phyloP scores from a whole-genome alignment of 371 early-diverging fungal species.

The Syncephalastrum sp. region DNA sequence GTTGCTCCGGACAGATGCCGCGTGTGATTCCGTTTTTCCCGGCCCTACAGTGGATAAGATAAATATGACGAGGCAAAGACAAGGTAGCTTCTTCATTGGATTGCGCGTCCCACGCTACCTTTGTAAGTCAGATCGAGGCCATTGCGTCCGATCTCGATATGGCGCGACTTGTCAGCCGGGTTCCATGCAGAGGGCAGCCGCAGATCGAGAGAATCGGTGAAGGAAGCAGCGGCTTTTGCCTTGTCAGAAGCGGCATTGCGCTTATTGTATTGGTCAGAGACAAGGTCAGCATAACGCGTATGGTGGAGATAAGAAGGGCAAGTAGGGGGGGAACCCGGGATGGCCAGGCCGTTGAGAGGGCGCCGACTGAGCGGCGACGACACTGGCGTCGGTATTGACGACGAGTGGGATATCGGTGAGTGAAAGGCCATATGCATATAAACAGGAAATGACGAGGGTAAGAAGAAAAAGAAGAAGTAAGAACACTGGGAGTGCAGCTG shows the following conservation, averaged over 20 bases:
- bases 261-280: constrained; percentile 26
- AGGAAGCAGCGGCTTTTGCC: no score
- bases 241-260: no score
- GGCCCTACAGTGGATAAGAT: constrained; percentile 53
- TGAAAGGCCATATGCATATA: no score
- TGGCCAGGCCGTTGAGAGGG: no score
- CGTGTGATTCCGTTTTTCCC: constrained; percentile 78
- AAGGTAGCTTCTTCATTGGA: constrained; percentile 1
- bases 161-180: constrained; percentile 55
- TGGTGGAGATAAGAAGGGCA: constrained; percentile 39
- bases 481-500: no score
- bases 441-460: no score
- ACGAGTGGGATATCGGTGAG: no score
- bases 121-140: constrained; percentile 58
- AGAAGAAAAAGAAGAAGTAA: no score
- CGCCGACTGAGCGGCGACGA: no score
- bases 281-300: constrained; percentile 32
- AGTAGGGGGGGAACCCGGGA: constrained; percentile 16
- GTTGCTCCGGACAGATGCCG: constrained; percentile 83
- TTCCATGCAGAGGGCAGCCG: constrained; percentile 67
- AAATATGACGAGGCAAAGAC: constrained; percentile 3
- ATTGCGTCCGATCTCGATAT: constrained; percentile 53
- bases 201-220: constrained; percentile 26
- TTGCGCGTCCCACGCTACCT: constrained; percentile 30
- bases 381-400: no score